Evolutionary conservation across 2,329 filamentous ascomycete genomes (phyloP), one percentile per base, ranked within the genome.

Genomic region (Aspergillus unguis): DNA sequence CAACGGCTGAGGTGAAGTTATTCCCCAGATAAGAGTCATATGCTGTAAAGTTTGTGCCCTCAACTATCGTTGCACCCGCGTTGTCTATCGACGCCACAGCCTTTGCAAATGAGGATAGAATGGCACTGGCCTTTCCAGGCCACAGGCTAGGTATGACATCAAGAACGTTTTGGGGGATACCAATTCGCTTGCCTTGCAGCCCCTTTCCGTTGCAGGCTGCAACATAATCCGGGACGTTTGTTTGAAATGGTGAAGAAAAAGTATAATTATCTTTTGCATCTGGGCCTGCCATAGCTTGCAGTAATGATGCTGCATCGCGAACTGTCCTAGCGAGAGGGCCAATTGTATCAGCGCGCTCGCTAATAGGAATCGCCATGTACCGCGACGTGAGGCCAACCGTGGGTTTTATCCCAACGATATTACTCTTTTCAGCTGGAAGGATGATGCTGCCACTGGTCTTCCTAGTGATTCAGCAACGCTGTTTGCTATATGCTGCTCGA

Each of bases 361-460:
- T 79, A 53, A 89, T 82, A 0, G 87, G 86, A 8, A 90, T 80
- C 1, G 88, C 85, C 4, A 86, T 73, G 37, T 65, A 58, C 4
- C 67, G 73, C 1, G 82, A 84, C 0, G 81, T 86, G 3, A 88
- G 72, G 0, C 85, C 85, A 1, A 87, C 81, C 0, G 84, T 85
- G 1, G 85, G 83, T 63, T 85, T 86, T 65, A 89, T 84, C 1
- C 83, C 85, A 0, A 87, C 85, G 1, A 87, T 65, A 52, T 85
- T 85, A 70, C 82, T 86, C 4, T 71, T 62, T 38, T 70, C 61
- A 43, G 64, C 62, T 0, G 86, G 86, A 7, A 75, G 76, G 3
- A 87, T 63, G 49, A 89, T 86, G 17, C 80, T 85, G 3, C 85
- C 85, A 54, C 77, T 76, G 0, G 85, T 88, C 67, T 68, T 32